Percentiles rank a stretch among this genome's conserved stretches.
Conservation (phyloP, 176 grass and related monocot species). For the Metroxylon sagu region DNA sequence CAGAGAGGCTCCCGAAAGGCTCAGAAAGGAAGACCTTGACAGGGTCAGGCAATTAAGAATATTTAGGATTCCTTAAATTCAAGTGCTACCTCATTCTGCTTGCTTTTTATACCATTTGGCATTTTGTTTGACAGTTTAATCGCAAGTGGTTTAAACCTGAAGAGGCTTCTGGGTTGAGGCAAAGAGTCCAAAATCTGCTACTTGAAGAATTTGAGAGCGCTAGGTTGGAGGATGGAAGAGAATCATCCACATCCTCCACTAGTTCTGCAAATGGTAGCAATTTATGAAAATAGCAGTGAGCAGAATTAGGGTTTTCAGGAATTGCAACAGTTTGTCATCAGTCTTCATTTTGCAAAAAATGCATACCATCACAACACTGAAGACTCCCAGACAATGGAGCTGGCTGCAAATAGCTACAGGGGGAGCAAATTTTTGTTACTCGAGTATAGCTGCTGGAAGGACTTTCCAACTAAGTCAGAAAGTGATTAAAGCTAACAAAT, state of each 20-base stretch:
- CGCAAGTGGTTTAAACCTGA: slow-evolving; percentile 71
- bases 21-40: slow-evolving; percentile 34
- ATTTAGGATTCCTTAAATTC: neutral
- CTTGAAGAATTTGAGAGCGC: slow-evolving; percentile 42
- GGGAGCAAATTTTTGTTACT: too few relatives aligned
- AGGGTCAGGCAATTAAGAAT: slow-evolving; percentile 39
- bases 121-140: slow-evolving; percentile 39
- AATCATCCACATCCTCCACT: slow-evolving; percentile 5
- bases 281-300: too few relatives aligned
- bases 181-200: slow-evolving; percentile 40
- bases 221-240: slow-evolving; percentile 20
- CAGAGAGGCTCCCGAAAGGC: slow-evolving; percentile 56
- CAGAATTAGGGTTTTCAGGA: too few relatives aligned
- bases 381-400: too few relatives aligned
- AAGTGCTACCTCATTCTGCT: slow-evolving; percentile 5
- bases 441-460: too few relatives aligned
- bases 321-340: too few relatives aligned
- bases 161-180: slow-evolving; percentile 54
- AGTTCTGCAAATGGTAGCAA: slow-evolving; percentile 15
- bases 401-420: too few relatives aligned
- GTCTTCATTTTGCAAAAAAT: too few relatives aligned
- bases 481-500: too few relatives aligned
- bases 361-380: too few relatives aligned
- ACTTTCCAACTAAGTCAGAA: too few relatives aligned
- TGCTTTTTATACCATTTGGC: neutral